A percentile compares a stretch with the other conserved stretches of the same genome.
Conservation (phyloP, 352 stramenopile species). For the Globisporangium heterothallicum region DNA sequence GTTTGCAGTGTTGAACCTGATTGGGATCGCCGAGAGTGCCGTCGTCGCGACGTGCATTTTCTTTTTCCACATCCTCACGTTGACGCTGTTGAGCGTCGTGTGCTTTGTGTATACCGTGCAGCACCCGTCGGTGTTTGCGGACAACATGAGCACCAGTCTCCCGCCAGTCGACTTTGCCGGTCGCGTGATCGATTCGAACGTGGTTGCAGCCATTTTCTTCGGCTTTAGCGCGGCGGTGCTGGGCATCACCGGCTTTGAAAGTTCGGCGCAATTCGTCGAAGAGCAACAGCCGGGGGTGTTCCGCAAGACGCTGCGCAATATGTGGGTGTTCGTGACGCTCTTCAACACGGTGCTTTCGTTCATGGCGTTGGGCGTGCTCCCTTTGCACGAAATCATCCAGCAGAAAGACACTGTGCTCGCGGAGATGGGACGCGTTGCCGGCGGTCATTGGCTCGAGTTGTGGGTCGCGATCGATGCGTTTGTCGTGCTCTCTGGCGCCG, state of each 20-base stretch:
- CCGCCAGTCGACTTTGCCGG: constrained; percentile 43
- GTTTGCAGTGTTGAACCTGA: constrained; percentile 64
- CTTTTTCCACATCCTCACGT: constrained; percentile 53
- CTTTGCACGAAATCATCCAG: constrained; percentile 46
- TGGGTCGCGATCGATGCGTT: constrained; percentile 71
- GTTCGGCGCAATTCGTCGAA: constrained; percentile 79
- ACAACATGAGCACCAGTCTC: constrained; percentile 51
- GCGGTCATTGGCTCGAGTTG: constrained; percentile 34
- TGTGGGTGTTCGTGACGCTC: constrained; percentile 72
- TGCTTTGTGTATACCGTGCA: constrained; percentile 43
- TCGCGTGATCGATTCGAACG: constrained; percentile 23
- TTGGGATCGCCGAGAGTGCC: constrained; percentile 73
- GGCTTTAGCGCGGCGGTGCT: constrained; percentile 71
- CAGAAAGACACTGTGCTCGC: constrained; percentile 58
- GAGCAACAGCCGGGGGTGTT: constrained; percentile 72
- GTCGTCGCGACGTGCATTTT: constrained; percentile 75
- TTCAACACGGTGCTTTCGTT: constrained; percentile 76
- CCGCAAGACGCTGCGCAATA: constrained; percentile 46
- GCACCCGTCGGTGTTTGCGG: constrained; percentile 30
- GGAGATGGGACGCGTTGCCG: constrained; percentile 38
- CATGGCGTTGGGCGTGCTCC: constrained; percentile 57
- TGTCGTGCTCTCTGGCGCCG: constrained; percentile 63
- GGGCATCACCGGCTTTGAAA: constrained; percentile 84
- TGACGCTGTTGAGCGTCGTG: constrained; percentile 42
- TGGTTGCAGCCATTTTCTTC: constrained; percentile 47